These are phyloP conservation scores for Barnettozyma siamensis DNA, from an alignment of 805 yeast genomes.

Conservation along the genomic window DNA sequence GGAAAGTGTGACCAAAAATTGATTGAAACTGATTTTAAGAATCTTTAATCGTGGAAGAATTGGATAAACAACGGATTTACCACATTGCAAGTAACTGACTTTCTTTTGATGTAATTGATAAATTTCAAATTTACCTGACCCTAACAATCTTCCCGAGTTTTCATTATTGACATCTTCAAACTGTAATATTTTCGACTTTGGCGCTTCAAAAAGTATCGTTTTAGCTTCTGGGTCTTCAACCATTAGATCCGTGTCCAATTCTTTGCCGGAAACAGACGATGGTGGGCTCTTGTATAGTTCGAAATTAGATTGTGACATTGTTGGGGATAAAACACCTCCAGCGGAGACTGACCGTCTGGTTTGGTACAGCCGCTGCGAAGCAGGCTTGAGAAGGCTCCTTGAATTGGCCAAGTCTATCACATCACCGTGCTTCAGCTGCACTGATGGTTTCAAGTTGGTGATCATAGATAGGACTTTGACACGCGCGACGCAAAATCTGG, in stretches of 20 bases:
- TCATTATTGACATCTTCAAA: slow-evolving; percentile 19
- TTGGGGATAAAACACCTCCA: slow-evolving; percentile 6
- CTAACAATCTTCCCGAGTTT: slow-evolving; percentile 42
- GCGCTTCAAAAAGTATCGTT: slow-evolving; percentile 15
- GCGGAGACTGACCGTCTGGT: slow-evolving; percentile 22
- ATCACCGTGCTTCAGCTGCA: slow-evolving; percentile 7
- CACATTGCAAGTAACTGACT: slow-evolving; percentile 61
- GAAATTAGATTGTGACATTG: slow-evolving; percentile 1
- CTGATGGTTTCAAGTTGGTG: slow-evolving; percentile 6
- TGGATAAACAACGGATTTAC: slow-evolving; percentile 58
- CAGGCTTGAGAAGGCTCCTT: slow-evolving; percentile 19
- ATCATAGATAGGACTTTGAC: no score
- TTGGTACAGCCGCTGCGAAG: slow-evolving; percentile 15
- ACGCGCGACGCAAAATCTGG: no score
- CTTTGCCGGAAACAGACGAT: not conserved
- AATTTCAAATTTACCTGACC: slow-evolving; percentile 55
- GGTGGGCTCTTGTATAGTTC: slow-evolving; percentile 1
- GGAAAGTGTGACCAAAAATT: slow-evolving; percentile 57
- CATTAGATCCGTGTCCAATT: not conserved
- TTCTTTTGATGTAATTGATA: slow-evolving; percentile 53
- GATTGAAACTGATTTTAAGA: slow-evolving; percentile 40
- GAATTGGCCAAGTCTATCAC: slow-evolving; percentile 20
- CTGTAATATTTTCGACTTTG: slow-evolving; percentile 19
- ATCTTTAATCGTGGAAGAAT: slow-evolving; percentile 59
- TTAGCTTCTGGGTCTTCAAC: slow-evolving; percentile 14